A percentile compares a stretch with the other conserved stretches of the same genome.
These are phyloP conservation scores for Remersonia thermophila DNA, from an alignment of 2,329 filamentous ascomycete genomes.

Conservation along the genomic window DNA sequence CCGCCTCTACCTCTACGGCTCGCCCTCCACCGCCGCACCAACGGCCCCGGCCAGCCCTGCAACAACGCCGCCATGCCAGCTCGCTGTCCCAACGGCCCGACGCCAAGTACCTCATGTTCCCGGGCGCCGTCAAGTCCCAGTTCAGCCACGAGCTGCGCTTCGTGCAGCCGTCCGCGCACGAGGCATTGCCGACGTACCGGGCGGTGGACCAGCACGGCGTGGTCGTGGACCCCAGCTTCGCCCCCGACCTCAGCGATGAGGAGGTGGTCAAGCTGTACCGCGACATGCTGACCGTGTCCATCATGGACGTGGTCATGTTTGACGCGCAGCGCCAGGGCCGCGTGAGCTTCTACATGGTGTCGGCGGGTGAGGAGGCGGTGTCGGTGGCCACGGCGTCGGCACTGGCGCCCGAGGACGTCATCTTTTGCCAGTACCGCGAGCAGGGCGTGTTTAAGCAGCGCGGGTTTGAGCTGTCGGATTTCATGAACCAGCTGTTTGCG, in stretches of 20 bases:
- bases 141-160: conserved; percentile 77
- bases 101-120: conserved; percentile 56
- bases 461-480: conserved; percentile 74
- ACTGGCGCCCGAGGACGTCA: conserved; percentile 69
- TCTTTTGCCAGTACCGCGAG: conserved; percentile 92
- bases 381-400: conserved; percentile 81
- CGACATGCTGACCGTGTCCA: conserved; percentile 56
- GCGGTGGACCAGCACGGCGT: conserved; percentile 80
- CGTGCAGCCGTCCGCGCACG: conserved; percentile 56
- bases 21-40: background rate
- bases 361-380: conserved; percentile 87
- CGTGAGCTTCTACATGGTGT: conserved; percentile 95
- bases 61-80: conserved; percentile 28
- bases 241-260: conserved; percentile 55
- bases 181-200: conserved; percentile 80
- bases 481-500: conserved; percentile 91
- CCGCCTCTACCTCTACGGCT: conserved; percentile 17
- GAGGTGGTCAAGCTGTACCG: conserved; percentile 47
- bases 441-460: conserved; percentile 82
- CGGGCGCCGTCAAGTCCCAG: conserved; percentile 87
- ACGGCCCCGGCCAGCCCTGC: conserved; percentile 3
- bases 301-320: conserved; percentile 98
- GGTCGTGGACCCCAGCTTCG: conserved; percentile 62
- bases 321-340: conserved; percentile 93
- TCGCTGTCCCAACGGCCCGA: conserved; percentile 45